Conservation (phyloP, 2,329 filamentous ascomycete species). For the Colletotrichum paranaense region DNA sequence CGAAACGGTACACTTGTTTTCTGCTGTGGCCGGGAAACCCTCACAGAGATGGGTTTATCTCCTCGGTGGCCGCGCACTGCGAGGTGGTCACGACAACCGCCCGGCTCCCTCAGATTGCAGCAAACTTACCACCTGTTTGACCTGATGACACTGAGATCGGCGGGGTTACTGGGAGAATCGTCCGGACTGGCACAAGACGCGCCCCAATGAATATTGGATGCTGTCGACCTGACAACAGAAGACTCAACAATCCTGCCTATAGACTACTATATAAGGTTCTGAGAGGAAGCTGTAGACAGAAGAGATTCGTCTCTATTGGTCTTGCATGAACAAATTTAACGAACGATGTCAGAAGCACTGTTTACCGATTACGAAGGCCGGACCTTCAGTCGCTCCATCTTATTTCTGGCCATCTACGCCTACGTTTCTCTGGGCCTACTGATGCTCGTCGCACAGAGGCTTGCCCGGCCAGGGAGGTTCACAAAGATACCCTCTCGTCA, state of each 20-base stretch:
- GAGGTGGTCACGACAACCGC: neutral
- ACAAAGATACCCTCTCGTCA: neutral
- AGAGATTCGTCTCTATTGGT: neutral
- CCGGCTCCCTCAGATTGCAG: neutral
- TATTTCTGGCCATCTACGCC: neutral
- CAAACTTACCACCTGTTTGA: neutral
- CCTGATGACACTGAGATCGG: too few species aligned
- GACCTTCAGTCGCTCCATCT: neutral
- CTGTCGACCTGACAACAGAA: too few species aligned
- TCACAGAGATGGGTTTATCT: neutral
- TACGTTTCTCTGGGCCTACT: neutral
- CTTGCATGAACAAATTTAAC: neutral
- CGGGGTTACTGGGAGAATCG: too few species aligned
- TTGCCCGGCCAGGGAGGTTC: neutral
- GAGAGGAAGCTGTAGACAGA: too few species aligned
- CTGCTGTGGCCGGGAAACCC: neutral
- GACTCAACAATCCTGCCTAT: too few species aligned
- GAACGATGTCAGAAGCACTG: neutral
- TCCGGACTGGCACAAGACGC: too few species aligned
- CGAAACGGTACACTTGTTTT: neutral
- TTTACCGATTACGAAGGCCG: neutral
- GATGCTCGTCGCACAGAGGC: neutral
- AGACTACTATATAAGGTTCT: too few species aligned
- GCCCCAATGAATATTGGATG: too few species aligned
- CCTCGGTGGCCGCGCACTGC: neutral